phyloP scores from a whole-genome alignment of 441 rosid species.

The Isatis lusitanica region DNA sequence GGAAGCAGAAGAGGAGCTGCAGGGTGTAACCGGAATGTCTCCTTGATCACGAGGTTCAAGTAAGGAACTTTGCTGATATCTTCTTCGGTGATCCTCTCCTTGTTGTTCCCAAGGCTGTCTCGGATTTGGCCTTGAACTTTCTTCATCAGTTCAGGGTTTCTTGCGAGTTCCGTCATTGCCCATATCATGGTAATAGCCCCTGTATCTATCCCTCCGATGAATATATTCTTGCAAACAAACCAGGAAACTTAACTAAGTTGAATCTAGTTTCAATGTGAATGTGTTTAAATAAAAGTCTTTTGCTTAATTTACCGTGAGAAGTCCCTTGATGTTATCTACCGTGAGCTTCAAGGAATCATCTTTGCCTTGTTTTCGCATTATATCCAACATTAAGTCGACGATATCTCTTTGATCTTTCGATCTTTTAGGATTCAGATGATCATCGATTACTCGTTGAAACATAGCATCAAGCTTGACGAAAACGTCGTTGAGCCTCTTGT shows the following conservation, averaged over 20 bases:
- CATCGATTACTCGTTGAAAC: slow-evolving; percentile 40
- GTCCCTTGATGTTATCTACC: slow-evolving; percentile 24
- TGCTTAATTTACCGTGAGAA: slow-evolving; percentile 15
- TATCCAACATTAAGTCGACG: slow-evolving; percentile 20
- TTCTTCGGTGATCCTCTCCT: slow-evolving; percentile 44
- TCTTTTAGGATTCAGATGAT: slow-evolving; percentile 40
- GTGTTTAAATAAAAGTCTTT: neutral
- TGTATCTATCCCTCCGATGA: slow-evolving; percentile 52
- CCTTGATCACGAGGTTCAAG: slow-evolving; percentile 46
- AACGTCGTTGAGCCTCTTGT: slow-evolving; percentile 37
- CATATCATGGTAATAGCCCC: slow-evolving; percentile 49
- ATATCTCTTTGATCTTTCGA: slow-evolving; percentile 8
- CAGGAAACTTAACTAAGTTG: neutral
- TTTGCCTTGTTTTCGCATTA: slow-evolving; percentile 5
- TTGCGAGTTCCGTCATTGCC: slow-evolving; percentile 48
- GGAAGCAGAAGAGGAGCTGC: slow-evolving; percentile 49
- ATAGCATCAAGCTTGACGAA: slow-evolving; percentile 39
- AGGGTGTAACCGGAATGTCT: slow-evolving; percentile 57
- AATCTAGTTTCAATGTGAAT: neutral
- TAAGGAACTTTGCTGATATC: slow-evolving; percentile 42
- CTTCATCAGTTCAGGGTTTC: slow-evolving; percentile 40
- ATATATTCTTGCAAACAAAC: slow-evolving; percentile 41
- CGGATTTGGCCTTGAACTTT: slow-evolving; percentile 45
- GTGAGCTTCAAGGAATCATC: slow-evolving; percentile 16
- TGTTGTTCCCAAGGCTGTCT: slow-evolving; percentile 34